These are phyloP conservation scores for Themeda triandra DNA, from an alignment of 176 grass and related monocot species.

Conservation along the genomic window DNA sequence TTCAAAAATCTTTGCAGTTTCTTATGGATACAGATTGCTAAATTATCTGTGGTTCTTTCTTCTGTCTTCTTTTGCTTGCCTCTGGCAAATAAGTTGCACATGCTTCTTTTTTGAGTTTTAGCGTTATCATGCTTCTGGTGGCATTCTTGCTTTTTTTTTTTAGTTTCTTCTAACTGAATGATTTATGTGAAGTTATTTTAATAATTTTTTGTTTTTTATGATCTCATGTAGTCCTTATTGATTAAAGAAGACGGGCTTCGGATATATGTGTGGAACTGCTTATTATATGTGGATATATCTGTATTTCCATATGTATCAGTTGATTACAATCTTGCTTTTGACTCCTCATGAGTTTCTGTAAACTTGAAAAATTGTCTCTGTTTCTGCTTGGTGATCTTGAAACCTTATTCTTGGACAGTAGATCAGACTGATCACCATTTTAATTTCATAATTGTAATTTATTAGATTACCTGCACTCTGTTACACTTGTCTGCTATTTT, in stretches of 20 bases:
- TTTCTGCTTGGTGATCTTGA: not conserved
- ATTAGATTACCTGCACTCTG: not conserved
- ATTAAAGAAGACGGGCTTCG: not conserved
- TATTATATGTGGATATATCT: not conserved
- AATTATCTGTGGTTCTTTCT: not conserved
- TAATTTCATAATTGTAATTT: not conserved
- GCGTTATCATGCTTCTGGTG: not conserved
- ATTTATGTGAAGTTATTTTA: not conserved
- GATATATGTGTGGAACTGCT: not conserved
- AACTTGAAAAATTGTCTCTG: not conserved
- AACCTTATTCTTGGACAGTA: not conserved
- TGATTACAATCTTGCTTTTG: constrained; percentile 1
- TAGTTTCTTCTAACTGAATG: not conserved
- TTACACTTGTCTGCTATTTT: not conserved
- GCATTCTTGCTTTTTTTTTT: not conserved
- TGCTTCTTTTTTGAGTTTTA: not conserved
- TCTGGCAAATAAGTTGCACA: not conserved
- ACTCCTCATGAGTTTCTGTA: not conserved
- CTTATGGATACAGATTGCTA: not conserved
- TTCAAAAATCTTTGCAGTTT: not conserved
- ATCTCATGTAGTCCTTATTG: not conserved
- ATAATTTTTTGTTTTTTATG: constrained; percentile 10
- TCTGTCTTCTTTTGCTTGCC: not conserved
- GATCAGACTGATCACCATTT: not conserved
- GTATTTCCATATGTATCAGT: not conserved